Evolutionary conservation across 129 eudicot genomes (phyloP).

Genomic region (Lonicera japonica): DNA sequence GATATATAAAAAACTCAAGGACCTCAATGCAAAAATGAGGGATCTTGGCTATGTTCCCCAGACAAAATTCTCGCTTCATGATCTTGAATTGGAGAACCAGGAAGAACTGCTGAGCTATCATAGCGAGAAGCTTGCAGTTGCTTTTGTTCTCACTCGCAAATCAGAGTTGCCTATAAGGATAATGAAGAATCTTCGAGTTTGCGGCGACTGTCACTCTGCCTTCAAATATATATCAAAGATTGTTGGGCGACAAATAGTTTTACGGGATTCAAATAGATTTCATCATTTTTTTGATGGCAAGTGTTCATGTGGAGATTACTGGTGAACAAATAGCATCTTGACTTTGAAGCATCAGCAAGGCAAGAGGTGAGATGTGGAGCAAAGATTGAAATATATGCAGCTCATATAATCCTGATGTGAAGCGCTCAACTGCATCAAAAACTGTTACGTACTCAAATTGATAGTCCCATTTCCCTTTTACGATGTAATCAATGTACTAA

Average conservation of each 20-base stretch:
- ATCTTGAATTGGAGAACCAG: slow-evolving; percentile 77
- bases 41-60: slow-evolving; percentile 72
- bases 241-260: slow-evolving; percentile 63
- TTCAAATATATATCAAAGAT: slow-evolving; percentile 61
- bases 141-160: slow-evolving; percentile 69
- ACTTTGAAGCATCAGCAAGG: background rate
- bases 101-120: slow-evolving; percentile 87
- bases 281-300: slow-evolving; percentile 80
- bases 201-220: slow-evolving; percentile 89
- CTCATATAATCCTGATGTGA: too few species aligned
- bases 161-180: slow-evolving; percentile 78
- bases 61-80: slow-evolving; percentile 59
- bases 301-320: slow-evolving; percentile 86
- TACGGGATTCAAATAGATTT: slow-evolving; percentile 78
- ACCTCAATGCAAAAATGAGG: slow-evolving; percentile 56
- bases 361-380: background rate
- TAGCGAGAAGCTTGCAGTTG: slow-evolving; percentile 88
- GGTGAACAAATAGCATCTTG: slow-evolving; percentile 26
- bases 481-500: too few species aligned
- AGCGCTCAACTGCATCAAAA: too few species aligned
- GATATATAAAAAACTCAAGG: slow-evolving; percentile 55
- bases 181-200: slow-evolving; percentile 86
- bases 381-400: too few species aligned
- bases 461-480: too few species aligned
- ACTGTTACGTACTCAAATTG: too few species aligned